Percentiles rank a stretch among this genome's conserved stretches.
Conservation (phyloP, 106 monocot genomes). For the Acanthochlamys bracteata region DNA sequence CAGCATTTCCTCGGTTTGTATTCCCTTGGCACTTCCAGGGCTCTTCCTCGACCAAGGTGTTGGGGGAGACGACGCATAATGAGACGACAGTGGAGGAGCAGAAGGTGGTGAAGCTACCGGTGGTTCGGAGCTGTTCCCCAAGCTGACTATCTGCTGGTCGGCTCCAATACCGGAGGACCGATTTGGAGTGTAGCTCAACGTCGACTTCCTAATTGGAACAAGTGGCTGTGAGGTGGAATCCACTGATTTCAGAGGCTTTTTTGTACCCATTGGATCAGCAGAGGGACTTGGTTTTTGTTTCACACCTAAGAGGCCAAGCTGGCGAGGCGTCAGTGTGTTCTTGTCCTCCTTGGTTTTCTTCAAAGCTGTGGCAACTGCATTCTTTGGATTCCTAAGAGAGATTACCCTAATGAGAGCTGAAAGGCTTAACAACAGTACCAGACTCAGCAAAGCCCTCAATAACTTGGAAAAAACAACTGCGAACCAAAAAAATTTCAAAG, state of each 20-base stretch:
- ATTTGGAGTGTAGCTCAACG: constrained; percentile 43
- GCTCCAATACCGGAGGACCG: constrained; percentile 22
- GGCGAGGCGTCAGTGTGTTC: constrained; percentile 36
- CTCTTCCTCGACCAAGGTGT: constrained; percentile 66
- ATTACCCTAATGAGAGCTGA: constrained; percentile 37
- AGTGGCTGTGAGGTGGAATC: constrained; percentile 15
- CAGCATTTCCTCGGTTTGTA: constrained; percentile 64
- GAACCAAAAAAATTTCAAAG: constrained; percentile 1
- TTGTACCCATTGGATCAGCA: constrained; percentile 11
- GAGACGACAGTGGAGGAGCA: constrained; percentile 8
- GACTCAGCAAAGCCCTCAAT: constrained; percentile 22
- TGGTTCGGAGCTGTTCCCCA: constrained; percentile 19
- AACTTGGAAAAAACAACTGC: constrained; percentile 32
- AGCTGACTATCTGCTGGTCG: constrained; percentile 23
- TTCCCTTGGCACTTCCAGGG: constrained; percentile 65
- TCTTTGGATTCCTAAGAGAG: constrained; percentile 22
- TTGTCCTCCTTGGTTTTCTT: constrained; percentile 19
- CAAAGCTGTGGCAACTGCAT: constrained; percentile 5
- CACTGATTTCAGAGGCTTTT: constrained; percentile 32
- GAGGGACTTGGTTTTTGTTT: constrained; percentile 23
- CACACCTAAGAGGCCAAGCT: constrained; percentile 49
- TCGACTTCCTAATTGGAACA: constrained; percentile 58
- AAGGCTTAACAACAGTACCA: constrained; percentile 30
- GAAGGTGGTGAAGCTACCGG: constrained; percentile 29
- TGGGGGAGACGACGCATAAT: constrained; percentile 31